Base-by-base conservation (phyloP, 768 basidiomycete species). In the Clathrus columnatus region DNA sequence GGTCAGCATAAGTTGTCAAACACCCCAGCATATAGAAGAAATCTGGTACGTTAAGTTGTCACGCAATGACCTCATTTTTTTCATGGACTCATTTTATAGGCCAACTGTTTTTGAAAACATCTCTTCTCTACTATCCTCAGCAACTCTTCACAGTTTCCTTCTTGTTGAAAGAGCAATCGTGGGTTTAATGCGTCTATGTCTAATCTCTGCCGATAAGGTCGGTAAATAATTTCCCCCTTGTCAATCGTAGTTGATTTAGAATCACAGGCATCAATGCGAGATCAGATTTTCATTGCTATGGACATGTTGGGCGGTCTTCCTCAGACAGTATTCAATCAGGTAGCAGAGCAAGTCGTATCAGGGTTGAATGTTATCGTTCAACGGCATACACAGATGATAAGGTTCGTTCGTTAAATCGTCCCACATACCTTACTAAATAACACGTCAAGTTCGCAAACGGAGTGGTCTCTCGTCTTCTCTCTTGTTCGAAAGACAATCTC, bases 101-200 rank as follows among this genome's bases (percentile, higher is more conserved):
- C 93, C 95, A 0, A 81, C 92, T 62, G 81, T 95, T 2, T 97
- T 96, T 65, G 93, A 96, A 63, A 94, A 97, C 65, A 72, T 98
- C 23, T 87, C 91, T 0, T 77, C 85, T 0, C 70, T 99, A 17
- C 74, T 99, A 23, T 80, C 82, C 2, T 74, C 85, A 2, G 80
- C 95, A 0, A 75, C 76, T 14, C 84, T 85, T 51, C 97, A 95
- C 66, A 93, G 91, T 63, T 79, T 91, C 27, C 75, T 99, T 48
- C 78, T 99, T 42, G 90, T 96, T 41, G 96, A 99, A 64, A 79
- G 96, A 14, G 93, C 94, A 2, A 89, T 97, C 3, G 91, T 95
- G 16, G 87, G 86, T 20, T 75, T 98, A 24, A 72, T 98, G 54
- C 79, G 89, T 26, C 72, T 98, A n/a, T 91, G 89, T 61, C 70